Conservation (phyloP, 2,329 filamentous ascomycete genomes). For the Ophiostoma fasciatum region DNA sequence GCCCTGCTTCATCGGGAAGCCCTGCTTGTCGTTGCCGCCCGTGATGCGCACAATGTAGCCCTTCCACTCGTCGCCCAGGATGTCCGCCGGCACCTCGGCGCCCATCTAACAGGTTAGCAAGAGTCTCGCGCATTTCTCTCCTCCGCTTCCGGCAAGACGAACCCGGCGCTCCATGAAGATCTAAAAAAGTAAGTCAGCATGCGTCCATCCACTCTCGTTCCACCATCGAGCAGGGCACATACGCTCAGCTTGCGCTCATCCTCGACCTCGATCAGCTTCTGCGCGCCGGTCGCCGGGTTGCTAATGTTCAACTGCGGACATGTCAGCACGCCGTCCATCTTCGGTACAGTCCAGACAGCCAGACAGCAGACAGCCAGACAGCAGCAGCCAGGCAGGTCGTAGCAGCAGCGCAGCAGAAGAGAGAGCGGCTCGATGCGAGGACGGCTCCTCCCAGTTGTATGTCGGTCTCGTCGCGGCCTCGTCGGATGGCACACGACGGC, state of each 20-base stretch:
- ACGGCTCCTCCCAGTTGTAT: too few relatives aligned
- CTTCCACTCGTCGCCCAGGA: conserved; percentile 98
- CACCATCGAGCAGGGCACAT: conserved; percentile 24
- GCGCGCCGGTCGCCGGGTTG: conserved; percentile 98
- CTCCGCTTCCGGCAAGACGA: background rate
- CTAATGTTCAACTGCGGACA: conserved; percentile 51
- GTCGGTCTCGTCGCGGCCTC: too few relatives aligned
- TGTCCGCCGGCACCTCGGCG: conserved; percentile 83
- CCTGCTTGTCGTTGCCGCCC: conserved; percentile 99
- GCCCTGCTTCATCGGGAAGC: conserved; percentile 99
- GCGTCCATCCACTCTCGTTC: background rate
- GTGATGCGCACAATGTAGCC: conserved; percentile 99
- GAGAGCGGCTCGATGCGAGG: too few relatives aligned
- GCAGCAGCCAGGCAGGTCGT: too few relatives aligned
- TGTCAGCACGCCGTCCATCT: too few relatives aligned
- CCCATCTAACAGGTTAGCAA: conserved; percentile 46
- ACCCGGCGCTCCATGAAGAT: conserved; percentile 16
- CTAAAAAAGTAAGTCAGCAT: conserved; percentile 11
- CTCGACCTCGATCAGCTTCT: conserved; percentile 98
- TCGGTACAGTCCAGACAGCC: too few relatives aligned
- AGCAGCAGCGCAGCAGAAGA: too few relatives aligned
- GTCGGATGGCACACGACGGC: too few relatives aligned
- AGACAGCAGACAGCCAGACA: too few relatives aligned
- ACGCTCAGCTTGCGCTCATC: conserved; percentile 98
- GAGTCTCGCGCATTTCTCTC: background rate